Conservation (phyloP, 2,329 filamentous ascomycete genomes). For the Apiospora rasikravindrae region DNA sequence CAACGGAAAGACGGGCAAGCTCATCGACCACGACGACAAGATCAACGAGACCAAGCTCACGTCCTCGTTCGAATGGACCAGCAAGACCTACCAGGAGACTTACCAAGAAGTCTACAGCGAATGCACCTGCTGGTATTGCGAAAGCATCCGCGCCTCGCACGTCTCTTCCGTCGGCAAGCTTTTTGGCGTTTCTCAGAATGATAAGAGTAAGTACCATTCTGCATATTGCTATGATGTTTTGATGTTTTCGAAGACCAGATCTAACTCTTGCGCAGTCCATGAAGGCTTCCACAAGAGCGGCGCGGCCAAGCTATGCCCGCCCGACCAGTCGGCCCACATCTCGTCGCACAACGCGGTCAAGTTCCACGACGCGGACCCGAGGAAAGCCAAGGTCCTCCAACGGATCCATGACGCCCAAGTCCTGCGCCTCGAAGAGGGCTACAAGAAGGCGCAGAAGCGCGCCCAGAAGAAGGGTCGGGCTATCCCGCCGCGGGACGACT, state of each 20-base stretch:
- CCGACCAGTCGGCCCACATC: slow-evolving; percentile 70
- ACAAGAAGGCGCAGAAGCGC: slow-evolving; percentile 57
- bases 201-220: slow-evolving; percentile 43
- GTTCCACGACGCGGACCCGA: slow-evolving; percentile 32
- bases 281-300: slow-evolving; percentile 56
- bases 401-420: slow-evolving; percentile 41
- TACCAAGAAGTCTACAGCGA: slow-evolving; percentile 74
- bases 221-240: not conserved
- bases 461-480: slow-evolving; percentile 55
- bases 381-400: slow-evolving; percentile 34
- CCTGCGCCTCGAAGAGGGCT: slow-evolving; percentile 56
- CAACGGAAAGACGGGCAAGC: slow-evolving; percentile 47
- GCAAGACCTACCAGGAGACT: slow-evolving; percentile 68
- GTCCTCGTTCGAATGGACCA: slow-evolving; percentile 73
- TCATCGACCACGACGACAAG: slow-evolving; percentile 86
- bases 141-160: slow-evolving; percentile 66
- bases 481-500: slow-evolving; percentile 53
- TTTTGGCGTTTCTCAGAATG: slow-evolving; percentile 51
- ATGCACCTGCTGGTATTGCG: slow-evolving; percentile 86
- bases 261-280: slow-evolving; percentile 34
- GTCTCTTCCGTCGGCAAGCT: slow-evolving; percentile 51
- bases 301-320: slow-evolving; percentile 53
- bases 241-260: not conserved
- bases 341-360: slow-evolving; percentile 73
- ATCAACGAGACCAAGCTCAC: slow-evolving; percentile 71